Evolutionary conservation across 129 eudicot genomes (phyloP).

Genomic region (Glebionis coronaria): DNA sequence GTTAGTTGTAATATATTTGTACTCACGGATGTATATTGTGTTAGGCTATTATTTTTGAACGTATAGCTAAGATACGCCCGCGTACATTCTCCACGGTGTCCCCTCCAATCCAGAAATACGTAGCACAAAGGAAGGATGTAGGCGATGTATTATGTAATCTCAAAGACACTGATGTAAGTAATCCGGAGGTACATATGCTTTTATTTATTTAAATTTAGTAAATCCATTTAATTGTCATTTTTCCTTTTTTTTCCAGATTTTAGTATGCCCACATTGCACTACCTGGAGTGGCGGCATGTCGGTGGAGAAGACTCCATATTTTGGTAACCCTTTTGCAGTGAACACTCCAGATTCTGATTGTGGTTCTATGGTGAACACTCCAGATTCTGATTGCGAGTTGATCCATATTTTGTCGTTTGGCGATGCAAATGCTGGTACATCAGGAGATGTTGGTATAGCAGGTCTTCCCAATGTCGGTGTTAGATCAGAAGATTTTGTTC

Average conservation of each 20-base stretch:
- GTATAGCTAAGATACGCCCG: constrained; percentile 3
- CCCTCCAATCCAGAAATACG: constrained; percentile 6
- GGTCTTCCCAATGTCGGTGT: too few relatives aligned
- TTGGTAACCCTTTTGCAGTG: too few relatives aligned
- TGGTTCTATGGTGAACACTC: too few relatives aligned
- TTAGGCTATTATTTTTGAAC: constrained; percentile 18
- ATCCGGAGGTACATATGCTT: constrained; percentile 2
- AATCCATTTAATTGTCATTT: not conserved
- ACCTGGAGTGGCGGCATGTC: not conserved
- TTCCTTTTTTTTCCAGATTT: constrained; percentile 5
- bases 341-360: too few relatives aligned
- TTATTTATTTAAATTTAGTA: not conserved
- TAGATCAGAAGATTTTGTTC: too few relatives aligned
- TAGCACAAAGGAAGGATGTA: not conserved
- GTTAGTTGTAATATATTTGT: too few relatives aligned
- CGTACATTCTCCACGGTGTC: not conserved
- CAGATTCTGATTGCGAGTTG: too few relatives aligned
- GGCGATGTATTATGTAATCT: not conserved
- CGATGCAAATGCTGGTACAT: too few relatives aligned
- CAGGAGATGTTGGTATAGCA: too few relatives aligned
- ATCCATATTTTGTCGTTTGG: too few relatives aligned
- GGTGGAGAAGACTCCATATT: not conserved
- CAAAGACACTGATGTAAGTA: constrained; percentile 7
- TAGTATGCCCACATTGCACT: not conserved
- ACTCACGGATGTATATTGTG: constrained; percentile 1